Base-by-base conservation (phyloP, 371 early-diverging fungal species). In the Amoeboaphelidium protococcarum region DNA sequence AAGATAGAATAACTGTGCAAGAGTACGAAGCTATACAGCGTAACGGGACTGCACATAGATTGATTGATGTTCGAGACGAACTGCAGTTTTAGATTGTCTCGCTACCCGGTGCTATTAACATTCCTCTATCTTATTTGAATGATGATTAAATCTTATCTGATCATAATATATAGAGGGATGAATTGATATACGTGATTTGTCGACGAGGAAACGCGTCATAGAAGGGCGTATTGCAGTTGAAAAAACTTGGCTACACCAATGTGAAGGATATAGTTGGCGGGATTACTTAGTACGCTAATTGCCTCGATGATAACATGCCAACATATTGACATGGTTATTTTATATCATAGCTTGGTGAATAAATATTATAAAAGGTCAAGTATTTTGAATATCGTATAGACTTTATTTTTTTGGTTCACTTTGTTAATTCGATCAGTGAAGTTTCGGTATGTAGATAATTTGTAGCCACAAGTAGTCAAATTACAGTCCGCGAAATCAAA, bases 181-280 rank as follows among this genome's bases (percentile, higher is more conserved):
- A 24, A 1, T 44, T 51, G 1, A 26, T 92, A 13, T 84, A 72
- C 54, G 70, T 81, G 0, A 55, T 92, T n/a, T 94, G 95, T 55
- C 74, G 91, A 37, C 61, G 76, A 25, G 91, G 95, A 6, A 88
- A 89, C 55, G 76, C 84, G 54, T 82, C 83, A 6, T 87, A 90
- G 57, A 59, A 75, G 26, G 91, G 91, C 1, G 83, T 76, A 19
- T 63, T 63, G 49, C 61, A 69, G 45, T 58, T 82, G 45, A 61
- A 69, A 50, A 57, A 71, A 31, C 52, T 58, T 49, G 72, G 73
- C 2, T 58, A 73, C 1, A 21, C 50, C 1, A 42, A 55, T 13
- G 55, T 54, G 40, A 69, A 66, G 41, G 88, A 90, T 60, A 60
- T 94, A 46, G 63, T 68, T 2, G 87, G 89, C 2, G 92, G 95